Percentiles rank a stretch among this genome's conserved stretches.
Conservation (phyloP, 495 filamentous ascomycete species). For the Aspergillus ellipticus region DNA sequence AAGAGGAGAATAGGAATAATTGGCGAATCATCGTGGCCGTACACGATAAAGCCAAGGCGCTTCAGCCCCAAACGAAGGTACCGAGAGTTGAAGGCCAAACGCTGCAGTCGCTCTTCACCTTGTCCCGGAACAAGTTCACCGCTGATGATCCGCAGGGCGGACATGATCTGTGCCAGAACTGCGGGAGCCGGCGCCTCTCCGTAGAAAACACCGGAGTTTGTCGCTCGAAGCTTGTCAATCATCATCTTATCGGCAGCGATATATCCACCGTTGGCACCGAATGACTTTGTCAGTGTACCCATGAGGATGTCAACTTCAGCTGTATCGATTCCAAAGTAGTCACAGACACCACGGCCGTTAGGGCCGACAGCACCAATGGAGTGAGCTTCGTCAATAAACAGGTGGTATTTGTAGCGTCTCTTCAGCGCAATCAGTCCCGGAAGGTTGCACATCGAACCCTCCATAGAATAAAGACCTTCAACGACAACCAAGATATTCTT, state of each 20-base stretch:
- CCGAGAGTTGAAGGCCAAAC: constrained; percentile 96
- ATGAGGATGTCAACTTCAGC: constrained; percentile 91
- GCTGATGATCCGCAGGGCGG: constrained; percentile 78
- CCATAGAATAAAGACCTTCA: constrained; percentile 98
- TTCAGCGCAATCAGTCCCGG: constrained; percentile 81
- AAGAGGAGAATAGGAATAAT: constrained; percentile 94
- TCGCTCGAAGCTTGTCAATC: constrained; percentile 82
- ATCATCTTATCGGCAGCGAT: constrained; percentile 85
- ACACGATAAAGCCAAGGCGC: constrained; percentile 93
- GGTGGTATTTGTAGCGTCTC: constrained; percentile 91
- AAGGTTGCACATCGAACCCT: constrained; percentile 96
- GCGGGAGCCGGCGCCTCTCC: constrained; percentile 86
- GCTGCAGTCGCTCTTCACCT: constrained; percentile 91
- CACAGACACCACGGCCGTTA: constrained; percentile 85
- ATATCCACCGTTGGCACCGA: constrained; percentile 97
- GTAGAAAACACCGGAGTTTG: constrained; percentile 81
- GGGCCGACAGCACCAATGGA: constrained; percentile 93
- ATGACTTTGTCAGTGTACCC: constrained; percentile 97
- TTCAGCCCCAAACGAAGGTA: constrained; percentile 96
- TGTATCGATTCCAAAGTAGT: constrained; percentile 91
- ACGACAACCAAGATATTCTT: constrained; percentile 97
- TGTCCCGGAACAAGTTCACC: constrained; percentile 87
- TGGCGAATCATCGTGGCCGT: constrained; percentile 94
- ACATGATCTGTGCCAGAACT: constrained; percentile 82
- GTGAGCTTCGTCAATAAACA: constrained; percentile 96